phyloP scores from a whole-genome alignment of 129 eudicot species.

The Chrysanthemum lavandulifolium region DNA sequence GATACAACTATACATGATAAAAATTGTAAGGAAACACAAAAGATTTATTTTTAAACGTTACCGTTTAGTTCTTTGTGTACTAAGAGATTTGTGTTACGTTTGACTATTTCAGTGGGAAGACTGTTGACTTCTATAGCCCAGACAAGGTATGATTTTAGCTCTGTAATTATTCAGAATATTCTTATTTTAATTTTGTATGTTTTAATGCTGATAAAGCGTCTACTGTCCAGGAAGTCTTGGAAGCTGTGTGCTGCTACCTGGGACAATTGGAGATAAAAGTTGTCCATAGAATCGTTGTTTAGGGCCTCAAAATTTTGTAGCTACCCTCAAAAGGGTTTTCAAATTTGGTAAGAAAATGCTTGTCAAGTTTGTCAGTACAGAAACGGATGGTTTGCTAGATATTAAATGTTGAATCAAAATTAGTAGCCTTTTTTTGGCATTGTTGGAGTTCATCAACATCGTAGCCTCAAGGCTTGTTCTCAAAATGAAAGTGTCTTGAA shows the following conservation, averaged over 20 bases:
- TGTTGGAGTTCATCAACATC: background rate
- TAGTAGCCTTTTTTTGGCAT: background rate
- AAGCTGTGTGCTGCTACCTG: constrained; percentile 16
- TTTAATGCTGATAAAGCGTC: background rate
- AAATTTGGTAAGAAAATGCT: constrained; percentile 29
- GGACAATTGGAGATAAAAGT: constrained; percentile 20
- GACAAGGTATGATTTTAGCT: constrained; percentile 11
- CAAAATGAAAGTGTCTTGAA: no score
- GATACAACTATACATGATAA: background rate
- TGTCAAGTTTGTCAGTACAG: constrained; percentile 21
- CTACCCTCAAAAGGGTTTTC: constrained; percentile 25
- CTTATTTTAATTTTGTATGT: no score
- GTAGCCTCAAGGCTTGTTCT: background rate
- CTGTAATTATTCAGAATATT: no score
- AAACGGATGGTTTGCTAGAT: constrained; percentile 8
- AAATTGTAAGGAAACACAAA: background rate
- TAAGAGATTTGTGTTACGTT: constrained; percentile 1
- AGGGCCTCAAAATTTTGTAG: constrained; percentile 30
- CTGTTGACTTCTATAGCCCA: constrained; percentile 22
- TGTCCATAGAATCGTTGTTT: constrained; percentile 22
- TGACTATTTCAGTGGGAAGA: constrained; percentile 42
- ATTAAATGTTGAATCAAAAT: constrained; percentile 26
- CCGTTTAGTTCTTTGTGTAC: background rate
- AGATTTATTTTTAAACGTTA: background rate
- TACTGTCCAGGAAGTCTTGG: constrained; percentile 17